Percentiles rank a stretch among this genome's conserved stretches.
phyloP scores from a whole-genome alignment of 371 early-diverging fungal species.

The Zopfochytrium polystomum region DNA sequence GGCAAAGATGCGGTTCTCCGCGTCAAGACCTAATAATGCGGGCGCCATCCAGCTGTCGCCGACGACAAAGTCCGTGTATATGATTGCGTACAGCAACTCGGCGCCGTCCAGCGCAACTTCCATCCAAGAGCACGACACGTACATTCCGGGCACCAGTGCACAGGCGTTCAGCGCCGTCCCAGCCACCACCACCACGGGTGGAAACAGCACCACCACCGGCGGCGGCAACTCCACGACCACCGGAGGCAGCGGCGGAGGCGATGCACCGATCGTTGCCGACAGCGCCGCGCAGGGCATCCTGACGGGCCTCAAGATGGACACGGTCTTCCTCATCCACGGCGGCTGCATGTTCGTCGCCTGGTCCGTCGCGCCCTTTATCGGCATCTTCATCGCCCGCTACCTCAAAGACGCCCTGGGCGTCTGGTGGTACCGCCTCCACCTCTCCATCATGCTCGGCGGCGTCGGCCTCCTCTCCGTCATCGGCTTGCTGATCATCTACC shows the following conservation, averaged over 20 bases:
- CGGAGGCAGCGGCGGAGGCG: too few relatives aligned
- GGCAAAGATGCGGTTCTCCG: background rate
- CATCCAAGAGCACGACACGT: too few relatives aligned
- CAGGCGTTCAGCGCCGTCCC: too few relatives aligned
- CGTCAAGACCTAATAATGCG: background rate
- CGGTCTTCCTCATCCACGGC: constrained; percentile 37
- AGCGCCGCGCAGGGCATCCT: too few relatives aligned
- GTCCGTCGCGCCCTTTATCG: constrained; percentile 28
- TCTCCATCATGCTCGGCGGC: too few relatives aligned
- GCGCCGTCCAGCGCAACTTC: background rate
- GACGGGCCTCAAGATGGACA: too few relatives aligned
- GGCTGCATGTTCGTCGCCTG: constrained; percentile 36
- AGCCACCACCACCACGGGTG: too few relatives aligned
- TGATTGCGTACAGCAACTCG: background rate
- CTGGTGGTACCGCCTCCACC: constrained; percentile 32
- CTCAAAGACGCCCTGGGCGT: constrained; percentile 35
- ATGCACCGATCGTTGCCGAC: too few relatives aligned
- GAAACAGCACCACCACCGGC: too few relatives aligned
- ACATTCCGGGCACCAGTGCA: too few relatives aligned
- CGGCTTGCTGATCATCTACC: constrained; percentile 17
- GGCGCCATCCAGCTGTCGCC: background rate
- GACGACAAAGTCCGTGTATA: background rate
- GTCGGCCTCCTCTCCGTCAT: constrained; percentile 11
- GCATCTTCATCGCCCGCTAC: constrained; percentile 42
- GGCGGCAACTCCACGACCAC: too few relatives aligned